phyloP scores from a whole-genome alignment of 1,139 yeast genomes.

The Pichia sp. region DNA sequence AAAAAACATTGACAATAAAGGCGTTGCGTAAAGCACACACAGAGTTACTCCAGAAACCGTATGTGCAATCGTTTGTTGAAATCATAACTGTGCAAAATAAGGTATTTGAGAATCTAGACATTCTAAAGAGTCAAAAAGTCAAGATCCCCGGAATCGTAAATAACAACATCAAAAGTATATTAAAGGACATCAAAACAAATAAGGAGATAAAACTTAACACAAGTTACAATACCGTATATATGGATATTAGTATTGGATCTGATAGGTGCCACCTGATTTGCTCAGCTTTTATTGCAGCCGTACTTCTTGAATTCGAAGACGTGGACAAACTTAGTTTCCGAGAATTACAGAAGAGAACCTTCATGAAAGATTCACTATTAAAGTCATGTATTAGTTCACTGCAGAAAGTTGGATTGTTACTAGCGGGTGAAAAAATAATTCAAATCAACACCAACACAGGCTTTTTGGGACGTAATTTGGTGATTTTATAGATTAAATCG shows the following conservation, averaged over 20 bases:
- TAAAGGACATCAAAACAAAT: background rate
- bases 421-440: background rate
- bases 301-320: conserved; percentile 5
- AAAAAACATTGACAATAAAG: no score
- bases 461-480: background rate
- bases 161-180: background rate
- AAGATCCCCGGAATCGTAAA: background rate
- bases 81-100: background rate
- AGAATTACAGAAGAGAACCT: background rate
- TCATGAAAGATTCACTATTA: background rate
- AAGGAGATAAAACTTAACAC: background rate
- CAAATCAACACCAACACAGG: background rate
- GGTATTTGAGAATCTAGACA: background rate
- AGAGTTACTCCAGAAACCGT: background rate
- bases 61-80: background rate
- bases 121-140: background rate
- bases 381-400: background rate
- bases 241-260: background rate
- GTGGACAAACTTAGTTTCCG: background rate
- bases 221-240: conserved; percentile 1
- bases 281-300: conserved; percentile 1
- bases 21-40: background rate
- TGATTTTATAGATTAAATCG: background rate
- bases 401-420: background rate
- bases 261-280: background rate